phyloP scores from a whole-genome alignment of 2,329 filamentous ascomycete species.

The Periconia macrospinosa region DNA sequence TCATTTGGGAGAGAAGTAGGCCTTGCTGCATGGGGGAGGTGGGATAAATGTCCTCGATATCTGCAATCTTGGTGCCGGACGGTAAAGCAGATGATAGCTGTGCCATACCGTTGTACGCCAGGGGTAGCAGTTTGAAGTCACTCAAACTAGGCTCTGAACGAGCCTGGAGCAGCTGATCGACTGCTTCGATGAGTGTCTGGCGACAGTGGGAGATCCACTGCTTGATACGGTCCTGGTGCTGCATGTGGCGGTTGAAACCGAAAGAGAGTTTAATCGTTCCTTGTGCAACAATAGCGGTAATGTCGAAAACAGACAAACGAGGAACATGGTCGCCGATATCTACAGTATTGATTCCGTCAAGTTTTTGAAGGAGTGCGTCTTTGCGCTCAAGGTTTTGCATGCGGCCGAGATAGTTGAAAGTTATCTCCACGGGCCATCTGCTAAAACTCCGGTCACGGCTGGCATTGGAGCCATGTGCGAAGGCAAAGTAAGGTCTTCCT shows the following conservation, averaged over 20 bases:
- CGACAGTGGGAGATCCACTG: constrained; percentile 32
- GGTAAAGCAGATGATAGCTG: constrained; percentile 23
- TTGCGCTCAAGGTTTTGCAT: constrained; percentile 35
- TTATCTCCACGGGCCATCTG: constrained; percentile 34
- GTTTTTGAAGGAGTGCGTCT: constrained; percentile 26
- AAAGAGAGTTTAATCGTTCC: constrained; percentile 37
- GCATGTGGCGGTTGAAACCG: constrained; percentile 35
- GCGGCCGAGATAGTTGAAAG: constrained; percentile 38
- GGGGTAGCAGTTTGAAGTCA: constrained; percentile 33
- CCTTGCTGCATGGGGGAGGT: constrained; percentile 37
- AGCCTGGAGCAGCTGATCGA: constrained; percentile 30
- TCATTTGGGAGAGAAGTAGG: constrained; percentile 31
- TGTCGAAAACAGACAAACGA: constrained; percentile 34
- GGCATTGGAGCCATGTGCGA: constrained; percentile 27
- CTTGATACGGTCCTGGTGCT: constrained; percentile 28
- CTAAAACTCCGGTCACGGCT: not conserved
- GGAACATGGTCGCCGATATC: constrained; percentile 32
- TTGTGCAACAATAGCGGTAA: constrained; percentile 31
- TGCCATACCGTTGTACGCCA: constrained; percentile 33
- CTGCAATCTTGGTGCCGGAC: constrained; percentile 15
- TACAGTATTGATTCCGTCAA: constrained; percentile 21
- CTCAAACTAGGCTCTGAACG: constrained; percentile 28
- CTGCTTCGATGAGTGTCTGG: constrained; percentile 31
- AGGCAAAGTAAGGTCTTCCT: constrained; percentile 36
- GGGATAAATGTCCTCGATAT: constrained; percentile 35